Evolutionary conservation across 176 grass and related monocot genomes (phyloP).

Genomic region (bread wheat (Triticum aestivum)): DNA sequence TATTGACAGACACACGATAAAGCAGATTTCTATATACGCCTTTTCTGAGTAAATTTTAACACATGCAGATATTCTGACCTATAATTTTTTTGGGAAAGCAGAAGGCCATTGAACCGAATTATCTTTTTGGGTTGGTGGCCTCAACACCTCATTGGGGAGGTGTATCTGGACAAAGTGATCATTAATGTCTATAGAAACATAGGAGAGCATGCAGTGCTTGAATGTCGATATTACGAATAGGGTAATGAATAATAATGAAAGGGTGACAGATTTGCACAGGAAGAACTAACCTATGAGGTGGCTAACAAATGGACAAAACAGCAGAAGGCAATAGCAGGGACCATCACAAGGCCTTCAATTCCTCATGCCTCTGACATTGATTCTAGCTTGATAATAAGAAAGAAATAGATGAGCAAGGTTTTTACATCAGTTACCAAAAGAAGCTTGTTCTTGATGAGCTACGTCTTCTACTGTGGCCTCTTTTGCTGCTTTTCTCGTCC

Average conservation of each 20-base stretch:
- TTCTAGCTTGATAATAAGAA: constrained; percentile 24
- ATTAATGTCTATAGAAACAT: constrained; percentile 37
- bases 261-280: background rate
- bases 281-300: constrained; percentile 20
- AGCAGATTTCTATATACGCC: background rate
- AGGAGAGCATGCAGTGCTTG: background rate
- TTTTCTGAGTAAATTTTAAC: background rate
- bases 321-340: constrained; percentile 10
- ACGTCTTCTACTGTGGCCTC: constrained; percentile 41
- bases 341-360: constrained; percentile 16
- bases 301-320: constrained; percentile 33
- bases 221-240: constrained; percentile 21
- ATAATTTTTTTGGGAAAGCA: background rate
- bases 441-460: constrained; percentile 49
- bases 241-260: constrained; percentile 5
- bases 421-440: constrained; percentile 38
- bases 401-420: constrained; percentile 10
- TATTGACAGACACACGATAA: background rate
- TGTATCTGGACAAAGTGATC: background rate
- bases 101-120: constrained; percentile 1
- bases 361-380: constrained; percentile 6
- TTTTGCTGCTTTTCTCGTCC: constrained; percentile 37
- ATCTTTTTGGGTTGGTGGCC: background rate
- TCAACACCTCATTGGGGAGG: background rate
- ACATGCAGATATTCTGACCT: background rate